Percentiles rank a stretch among this genome's conserved stretches.
Evolutionary conservation across 2,329 filamentous ascomycete genomes (phyloP).

Genomic region (Colletotrichum brevisporum): DNA sequence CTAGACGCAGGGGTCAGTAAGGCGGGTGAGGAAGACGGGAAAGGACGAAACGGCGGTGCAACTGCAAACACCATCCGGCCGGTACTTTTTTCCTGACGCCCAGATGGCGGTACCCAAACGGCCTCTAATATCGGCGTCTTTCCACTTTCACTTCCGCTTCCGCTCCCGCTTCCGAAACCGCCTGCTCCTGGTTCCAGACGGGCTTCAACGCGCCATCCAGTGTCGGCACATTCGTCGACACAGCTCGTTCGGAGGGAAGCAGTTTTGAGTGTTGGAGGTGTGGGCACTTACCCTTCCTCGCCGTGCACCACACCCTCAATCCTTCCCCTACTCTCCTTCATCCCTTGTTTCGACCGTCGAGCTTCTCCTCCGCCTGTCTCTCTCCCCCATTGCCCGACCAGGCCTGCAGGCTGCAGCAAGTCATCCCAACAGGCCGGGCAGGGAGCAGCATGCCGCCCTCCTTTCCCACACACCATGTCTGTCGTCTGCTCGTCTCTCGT

Average conservation of each 20-base stretch:
- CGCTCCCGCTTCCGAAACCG: background rate
- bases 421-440: conserved; percentile 26
- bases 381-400: conserved; percentile 5
- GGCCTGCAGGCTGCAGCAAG: conserved; percentile 2
- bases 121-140: too few species aligned
- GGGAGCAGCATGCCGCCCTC: conserved; percentile 9
- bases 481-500: too few species aligned
- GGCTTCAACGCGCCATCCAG: background rate
- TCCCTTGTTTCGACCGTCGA: conserved; percentile 18
- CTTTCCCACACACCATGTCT: conserved; percentile 8
- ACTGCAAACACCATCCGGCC: background rate
- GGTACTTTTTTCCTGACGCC: background rate
- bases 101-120: too few species aligned
- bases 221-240: conserved; percentile 13
- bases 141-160: too few species aligned
- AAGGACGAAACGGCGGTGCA: background rate
- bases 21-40: background rate
- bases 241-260: conserved; percentile 32
- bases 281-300: conserved; percentile 7
- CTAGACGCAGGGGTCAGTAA: conserved; percentile 18
- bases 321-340: conserved; percentile 9
- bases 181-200: background rate
- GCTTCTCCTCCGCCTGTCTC: conserved; percentile 6
- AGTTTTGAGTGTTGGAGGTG: conserved; percentile 1
- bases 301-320: conserved; percentile 4